Conservation (phyloP, 176 grass and related monocot genomes). For the Avena insularis region DNA sequence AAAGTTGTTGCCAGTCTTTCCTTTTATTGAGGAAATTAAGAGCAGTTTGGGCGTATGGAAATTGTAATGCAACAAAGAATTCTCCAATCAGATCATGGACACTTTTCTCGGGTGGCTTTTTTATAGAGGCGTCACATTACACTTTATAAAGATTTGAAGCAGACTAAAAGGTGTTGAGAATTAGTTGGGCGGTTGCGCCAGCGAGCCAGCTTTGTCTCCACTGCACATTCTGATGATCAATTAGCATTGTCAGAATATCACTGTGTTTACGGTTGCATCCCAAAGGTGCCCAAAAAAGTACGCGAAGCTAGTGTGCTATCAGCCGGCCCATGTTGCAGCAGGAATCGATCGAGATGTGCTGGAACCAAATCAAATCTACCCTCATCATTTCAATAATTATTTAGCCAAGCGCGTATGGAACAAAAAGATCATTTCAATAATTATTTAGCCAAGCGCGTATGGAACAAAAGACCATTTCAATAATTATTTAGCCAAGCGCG, state of each 20-base stretch:
- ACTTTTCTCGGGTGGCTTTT: background rate
- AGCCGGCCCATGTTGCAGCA: background rate
- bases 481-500: background rate
- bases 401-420: background rate
- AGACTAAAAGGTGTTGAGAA: background rate
- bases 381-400: background rate
- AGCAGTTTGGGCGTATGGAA: background rate
- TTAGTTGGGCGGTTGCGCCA: background rate
- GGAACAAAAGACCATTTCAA: background rate
- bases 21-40: background rate
- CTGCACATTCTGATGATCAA: background rate
- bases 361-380: constrained; percentile 40
- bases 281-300: constrained; percentile 10
- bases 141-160: constrained; percentile 6
- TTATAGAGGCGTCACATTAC: background rate
- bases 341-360: constrained; percentile 1
- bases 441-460: background rate
- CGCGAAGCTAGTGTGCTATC: background rate
- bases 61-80: background rate
- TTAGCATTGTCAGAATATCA: background rate
- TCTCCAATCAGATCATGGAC: background rate
- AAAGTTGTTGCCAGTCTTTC: background rate
- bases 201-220: background rate
- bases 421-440: background rate
- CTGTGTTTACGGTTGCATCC: background rate